These are phyloP conservation scores for Hippophae tibetana DNA, from an alignment of 306 rosid genomes.

Conservation along the genomic window DNA sequence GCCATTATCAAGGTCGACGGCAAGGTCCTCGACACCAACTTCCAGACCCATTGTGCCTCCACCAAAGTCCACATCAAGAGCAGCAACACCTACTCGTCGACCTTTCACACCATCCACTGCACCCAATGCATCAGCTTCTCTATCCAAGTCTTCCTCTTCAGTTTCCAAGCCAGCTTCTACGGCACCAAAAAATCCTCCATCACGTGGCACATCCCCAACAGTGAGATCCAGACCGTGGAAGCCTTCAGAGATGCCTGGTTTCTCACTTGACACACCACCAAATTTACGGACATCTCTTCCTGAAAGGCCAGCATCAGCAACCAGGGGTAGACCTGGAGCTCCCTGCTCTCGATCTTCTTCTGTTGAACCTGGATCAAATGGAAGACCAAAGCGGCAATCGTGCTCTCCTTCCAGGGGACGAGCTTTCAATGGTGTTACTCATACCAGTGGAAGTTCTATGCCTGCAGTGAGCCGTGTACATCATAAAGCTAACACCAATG, in stretches of 20 bases:
- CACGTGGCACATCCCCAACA: slow-evolving; percentile 87
- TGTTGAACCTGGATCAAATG: slow-evolving; percentile 61
- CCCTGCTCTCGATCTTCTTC: slow-evolving; percentile 80
- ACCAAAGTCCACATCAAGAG: slow-evolving; percentile 65
- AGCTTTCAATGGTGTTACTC: slow-evolving; percentile 47
- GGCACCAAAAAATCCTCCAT: slow-evolving; percentile 51
- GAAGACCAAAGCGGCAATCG: slow-evolving; percentile 80
- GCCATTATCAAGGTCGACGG: slow-evolving; percentile 58
- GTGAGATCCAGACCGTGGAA: slow-evolving; percentile 87
- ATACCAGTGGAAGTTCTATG: slow-evolving; percentile 74
- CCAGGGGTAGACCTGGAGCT: slow-evolving; percentile 96
- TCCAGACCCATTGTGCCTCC: slow-evolving; percentile 68
- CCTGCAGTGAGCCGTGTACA: slow-evolving; percentile 70
- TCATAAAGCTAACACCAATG: slow-evolving; percentile 62
- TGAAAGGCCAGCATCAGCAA: slow-evolving; percentile 74
- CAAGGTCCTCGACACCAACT: slow-evolving; percentile 88
- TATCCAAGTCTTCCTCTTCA: slow-evolving; percentile 37
- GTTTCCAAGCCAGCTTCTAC: slow-evolving; percentile 45
- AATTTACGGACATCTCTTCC: slow-evolving; percentile 85
- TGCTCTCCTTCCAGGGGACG: slow-evolving; percentile 98
- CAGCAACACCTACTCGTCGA: slow-evolving; percentile 85
- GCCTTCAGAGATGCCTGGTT: slow-evolving; percentile 93
- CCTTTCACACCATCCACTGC: slow-evolving; percentile 62
- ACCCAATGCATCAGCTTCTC: slow-evolving; percentile 43
- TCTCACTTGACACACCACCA: slow-evolving; percentile 87